phyloP scores from a whole-genome alignment of 805 yeast genomes.

The Ogataea trehalophila region DNA sequence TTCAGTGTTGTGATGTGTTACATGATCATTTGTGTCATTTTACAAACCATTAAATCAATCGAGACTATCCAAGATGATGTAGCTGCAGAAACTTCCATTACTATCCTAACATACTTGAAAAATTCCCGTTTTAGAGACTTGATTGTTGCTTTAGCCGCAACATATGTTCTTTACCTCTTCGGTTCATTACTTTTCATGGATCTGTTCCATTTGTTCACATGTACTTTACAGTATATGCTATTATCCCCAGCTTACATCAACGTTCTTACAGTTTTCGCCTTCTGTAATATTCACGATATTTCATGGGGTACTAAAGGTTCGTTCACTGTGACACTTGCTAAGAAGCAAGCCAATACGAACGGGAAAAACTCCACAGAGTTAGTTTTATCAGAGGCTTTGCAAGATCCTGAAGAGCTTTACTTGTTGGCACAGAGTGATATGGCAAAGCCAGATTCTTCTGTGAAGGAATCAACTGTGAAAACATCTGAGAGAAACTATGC shows the following conservation, averaged over 20 bases:
- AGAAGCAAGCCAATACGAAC: conserved; percentile 46
- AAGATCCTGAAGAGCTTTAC: conserved; percentile 28
- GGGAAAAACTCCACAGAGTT: conserved; percentile 12
- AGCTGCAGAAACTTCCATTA: conserved; percentile 30
- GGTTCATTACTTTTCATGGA: conserved; percentile 79
- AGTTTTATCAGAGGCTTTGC: conserved; percentile 26
- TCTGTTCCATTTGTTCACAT: conserved; percentile 85
- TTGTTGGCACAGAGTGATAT: conserved; percentile 21
- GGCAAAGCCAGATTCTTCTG: conserved; percentile 39
- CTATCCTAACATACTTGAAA: conserved; percentile 43
- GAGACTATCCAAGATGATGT: conserved; percentile 40
- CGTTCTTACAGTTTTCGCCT: conserved; percentile 86
- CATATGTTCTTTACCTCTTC: conserved; percentile 71
- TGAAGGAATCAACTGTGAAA: conserved; percentile 33
- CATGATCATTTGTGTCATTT: conserved; percentile 71
- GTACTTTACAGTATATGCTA: conserved; percentile 75
- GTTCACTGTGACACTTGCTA: conserved; percentile 51
- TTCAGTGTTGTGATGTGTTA: conserved; percentile 84
- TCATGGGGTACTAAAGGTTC: conserved; percentile 97
- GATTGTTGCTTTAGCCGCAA: conserved; percentile 75
- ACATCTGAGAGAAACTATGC: conserved; percentile 69
- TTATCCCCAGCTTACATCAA: conserved; percentile 86
- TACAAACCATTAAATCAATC: conserved; percentile 57
- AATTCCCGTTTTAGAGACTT: conserved; percentile 77
- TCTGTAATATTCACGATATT: conserved; percentile 90